A percentile compares a stretch with the other conserved stretches of the same genome.
These are phyloP conservation scores for Pseudodiploospora longispora DNA, from an alignment of 2,329 filamentous ascomycete genomes.

Conservation along the genomic window DNA sequence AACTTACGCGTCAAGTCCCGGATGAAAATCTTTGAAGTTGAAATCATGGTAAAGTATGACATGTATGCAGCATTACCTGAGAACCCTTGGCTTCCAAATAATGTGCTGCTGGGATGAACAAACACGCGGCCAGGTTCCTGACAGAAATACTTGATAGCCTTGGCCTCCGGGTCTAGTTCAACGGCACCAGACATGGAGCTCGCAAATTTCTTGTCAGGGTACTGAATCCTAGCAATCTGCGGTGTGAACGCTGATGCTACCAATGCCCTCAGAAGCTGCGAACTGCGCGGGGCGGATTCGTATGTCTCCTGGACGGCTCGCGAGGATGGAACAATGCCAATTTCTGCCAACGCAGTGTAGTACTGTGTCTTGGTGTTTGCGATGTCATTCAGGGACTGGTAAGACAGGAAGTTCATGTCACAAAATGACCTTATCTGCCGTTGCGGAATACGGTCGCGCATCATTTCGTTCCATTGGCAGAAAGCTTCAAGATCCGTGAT, in stretches of 20 bases:
- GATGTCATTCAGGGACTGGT: slow-evolving; percentile 80
- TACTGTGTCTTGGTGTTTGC: slow-evolving; percentile 80
- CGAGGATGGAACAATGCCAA: slow-evolving; percentile 58
- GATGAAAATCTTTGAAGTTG: slow-evolving; percentile 86
- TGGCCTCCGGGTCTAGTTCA: slow-evolving; percentile 85
- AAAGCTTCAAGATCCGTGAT: slow-evolving; percentile 81
- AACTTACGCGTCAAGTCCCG: slow-evolving; percentile 78
- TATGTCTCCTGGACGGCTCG: slow-evolving; percentile 23
- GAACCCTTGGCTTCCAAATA: slow-evolving; percentile 78
- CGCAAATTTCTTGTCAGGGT: slow-evolving; percentile 93
- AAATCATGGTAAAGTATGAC: slow-evolving; percentile 86
- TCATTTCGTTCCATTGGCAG: slow-evolving; percentile 69
- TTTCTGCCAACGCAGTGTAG: slow-evolving; percentile 74
- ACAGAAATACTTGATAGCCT: slow-evolving; percentile 87
- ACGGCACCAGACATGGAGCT: slow-evolving; percentile 81
- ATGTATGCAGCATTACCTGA: slow-evolving; percentile 69
- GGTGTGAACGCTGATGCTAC: slow-evolving; percentile 70
- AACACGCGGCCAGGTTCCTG: slow-evolving; percentile 83
- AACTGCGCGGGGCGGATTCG: slow-evolving; percentile 19
- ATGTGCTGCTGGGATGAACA: slow-evolving; percentile 78
- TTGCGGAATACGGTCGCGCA: slow-evolving; percentile 47
- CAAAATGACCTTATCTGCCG: slow-evolving; percentile 69
- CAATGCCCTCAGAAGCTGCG: slow-evolving; percentile 56
- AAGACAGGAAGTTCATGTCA: slow-evolving; percentile 74
- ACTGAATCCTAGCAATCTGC: slow-evolving; percentile 84